Percentiles rank a stretch among this genome's conserved stretches.
Evolutionary conservation across 495 filamentous ascomycete genomes (phyloP).

Genomic region (Lasiosphaeria hispida): DNA sequence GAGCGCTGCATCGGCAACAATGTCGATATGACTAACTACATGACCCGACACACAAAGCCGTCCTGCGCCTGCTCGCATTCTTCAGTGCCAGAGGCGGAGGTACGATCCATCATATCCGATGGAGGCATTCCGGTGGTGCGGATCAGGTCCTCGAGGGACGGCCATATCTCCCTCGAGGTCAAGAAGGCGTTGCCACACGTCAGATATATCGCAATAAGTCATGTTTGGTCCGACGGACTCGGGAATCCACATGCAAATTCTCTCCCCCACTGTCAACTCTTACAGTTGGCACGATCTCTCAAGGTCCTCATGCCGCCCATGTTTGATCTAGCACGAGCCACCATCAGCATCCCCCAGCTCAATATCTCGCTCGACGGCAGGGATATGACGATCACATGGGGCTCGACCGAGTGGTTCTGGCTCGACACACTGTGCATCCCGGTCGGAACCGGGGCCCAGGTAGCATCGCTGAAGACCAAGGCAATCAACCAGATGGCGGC

Average conservation of each 20-base stretch:
- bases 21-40: constrained; percentile 2
- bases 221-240: constrained; percentile 4
- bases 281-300: background rate
- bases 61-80: background rate
- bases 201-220: background rate
- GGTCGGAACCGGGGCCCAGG: background rate
- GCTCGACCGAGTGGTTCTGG: constrained; percentile 6
- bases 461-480: background rate
- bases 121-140: constrained; percentile 1
- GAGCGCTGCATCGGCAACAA: constrained; percentile 7
- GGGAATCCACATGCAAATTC: constrained; percentile 4
- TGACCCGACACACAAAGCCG: background rate
- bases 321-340: background rate
- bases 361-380: background rate
- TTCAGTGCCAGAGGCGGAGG: background rate
- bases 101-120: background rate
- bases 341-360: constrained; percentile 1
- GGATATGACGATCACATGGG: background rate
- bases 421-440: constrained; percentile 7
- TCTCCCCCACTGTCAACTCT: background rate
- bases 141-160: background rate
- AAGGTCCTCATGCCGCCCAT: background rate
- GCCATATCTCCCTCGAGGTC: background rate
- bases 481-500: constrained; percentile 4
- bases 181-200: background rate